These are phyloP conservation scores for Calonectria fujianensis DNA, from an alignment of 2,329 filamentous ascomycete genomes.

Conservation along the genomic window DNA sequence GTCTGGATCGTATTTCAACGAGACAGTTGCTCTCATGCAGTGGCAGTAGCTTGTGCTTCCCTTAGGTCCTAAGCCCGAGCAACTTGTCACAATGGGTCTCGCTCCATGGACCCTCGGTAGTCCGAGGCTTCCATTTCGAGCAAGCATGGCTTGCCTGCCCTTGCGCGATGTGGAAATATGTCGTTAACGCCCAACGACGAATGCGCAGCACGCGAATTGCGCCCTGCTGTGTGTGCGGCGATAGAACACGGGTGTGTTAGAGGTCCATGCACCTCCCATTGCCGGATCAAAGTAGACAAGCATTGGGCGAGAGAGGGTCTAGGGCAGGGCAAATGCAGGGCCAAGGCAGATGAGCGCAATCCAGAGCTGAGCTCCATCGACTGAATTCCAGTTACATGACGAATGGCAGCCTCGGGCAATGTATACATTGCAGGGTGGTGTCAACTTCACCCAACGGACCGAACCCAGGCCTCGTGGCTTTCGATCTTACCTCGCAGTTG, in stretches of 20 bases:
- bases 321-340: conserved; percentile 25
- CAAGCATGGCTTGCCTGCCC: conserved; percentile 27
- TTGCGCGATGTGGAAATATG: conserved; percentile 10
- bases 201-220: conserved; percentile 14
- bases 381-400: not conserved
- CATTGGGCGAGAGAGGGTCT: conserved; percentile 25
- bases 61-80: not conserved
- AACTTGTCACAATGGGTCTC: not conserved
- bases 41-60: not conserved
- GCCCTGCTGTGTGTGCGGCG: conserved; percentile 20
- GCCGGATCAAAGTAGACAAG: conserved; percentile 29
- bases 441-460: conserved; percentile 14
- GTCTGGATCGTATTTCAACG: not conserved
- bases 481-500: not conserved
- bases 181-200: conserved; percentile 21
- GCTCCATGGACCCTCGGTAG: not conserved
- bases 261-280: conserved; percentile 38
- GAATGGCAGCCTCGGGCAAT: conserved; percentile 1
- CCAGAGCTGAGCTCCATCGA: conserved; percentile 27
- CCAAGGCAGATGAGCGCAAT: conserved; percentile 35
- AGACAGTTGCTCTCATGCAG: not conserved
- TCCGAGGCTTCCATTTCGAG: not conserved
- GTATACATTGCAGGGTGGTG: conserved; percentile 17
- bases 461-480: conserved; percentile 20
- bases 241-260: conserved; percentile 33